Percentiles rank a stretch among this genome's conserved stretches.
phyloP scores from a whole-genome alignment of 306 rosid genomes.

The Vigna nakashimae region DNA sequence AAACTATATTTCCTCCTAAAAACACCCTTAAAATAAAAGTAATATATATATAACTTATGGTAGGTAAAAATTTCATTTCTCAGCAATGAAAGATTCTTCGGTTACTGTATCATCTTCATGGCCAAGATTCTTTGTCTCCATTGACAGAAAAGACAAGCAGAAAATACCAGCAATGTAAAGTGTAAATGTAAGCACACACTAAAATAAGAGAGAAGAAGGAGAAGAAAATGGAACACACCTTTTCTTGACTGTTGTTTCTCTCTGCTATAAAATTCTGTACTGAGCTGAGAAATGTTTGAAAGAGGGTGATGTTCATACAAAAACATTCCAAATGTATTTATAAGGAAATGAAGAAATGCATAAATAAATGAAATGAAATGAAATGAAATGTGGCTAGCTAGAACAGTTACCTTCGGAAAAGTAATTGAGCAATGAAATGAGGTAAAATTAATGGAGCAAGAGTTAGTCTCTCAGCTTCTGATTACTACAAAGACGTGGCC shows the following conservation, averaged over 20 bases:
- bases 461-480: slow-evolving; percentile 10
- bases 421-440: background rate
- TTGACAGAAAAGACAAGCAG: background rate
- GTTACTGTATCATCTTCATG: no score
- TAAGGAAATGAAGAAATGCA: background rate
- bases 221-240: slow-evolving; percentile 15
- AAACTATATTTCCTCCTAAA: no score
- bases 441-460: slow-evolving; percentile 14
- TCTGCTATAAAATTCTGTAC: background rate
- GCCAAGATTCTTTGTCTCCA: background rate
- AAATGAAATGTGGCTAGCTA: background rate
- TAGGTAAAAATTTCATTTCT: no score
- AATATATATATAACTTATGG: no score
- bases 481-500: slow-evolving; percentile 31
- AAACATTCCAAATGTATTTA: no score
- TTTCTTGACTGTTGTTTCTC: slow-evolving; percentile 5
- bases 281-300: no score
- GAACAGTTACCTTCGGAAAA: background rate
- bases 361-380: background rate
- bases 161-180: background rate
- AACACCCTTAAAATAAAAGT: no score
- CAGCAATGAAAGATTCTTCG: background rate
- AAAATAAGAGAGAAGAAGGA: background rate
- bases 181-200: background rate
- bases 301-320: no score